These are phyloP conservation scores for Phytophthora sp. DNA, from an alignment of 352 stramenopile genomes.

Conservation along the genomic window DNA sequence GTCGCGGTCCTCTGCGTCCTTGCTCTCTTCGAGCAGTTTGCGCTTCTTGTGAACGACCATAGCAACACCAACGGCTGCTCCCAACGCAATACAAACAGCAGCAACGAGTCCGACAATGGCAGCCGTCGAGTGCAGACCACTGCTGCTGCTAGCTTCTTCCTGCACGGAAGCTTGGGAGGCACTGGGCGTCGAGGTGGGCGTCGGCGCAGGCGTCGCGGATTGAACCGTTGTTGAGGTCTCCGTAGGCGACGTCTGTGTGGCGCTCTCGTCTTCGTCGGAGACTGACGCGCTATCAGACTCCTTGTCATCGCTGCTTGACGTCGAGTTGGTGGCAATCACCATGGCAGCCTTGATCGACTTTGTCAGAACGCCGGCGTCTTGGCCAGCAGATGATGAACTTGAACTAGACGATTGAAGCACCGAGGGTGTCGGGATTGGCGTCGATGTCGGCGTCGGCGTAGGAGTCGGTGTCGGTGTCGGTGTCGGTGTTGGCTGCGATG, in stretches of 20 bases:
- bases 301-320: not conserved
- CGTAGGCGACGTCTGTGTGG: not conserved
- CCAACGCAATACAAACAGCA: conserved; percentile 21
- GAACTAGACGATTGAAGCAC: conserved; percentile 6
- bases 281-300: not conserved
- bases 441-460: not conserved
- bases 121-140: conserved; percentile 12
- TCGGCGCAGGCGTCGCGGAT: conserved; percentile 4
- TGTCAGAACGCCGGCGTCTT: not conserved
- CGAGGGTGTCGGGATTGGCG: not conserved
- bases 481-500: conserved; percentile 1
- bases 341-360: not conserved
- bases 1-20: conserved; percentile 16
- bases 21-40: conserved; percentile 29
- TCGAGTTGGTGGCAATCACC: not conserved
- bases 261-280: conserved; percentile 1
- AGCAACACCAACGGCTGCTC: conserved; percentile 10
- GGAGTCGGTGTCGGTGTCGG: not conserved
- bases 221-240: conserved; percentile 1
- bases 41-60: conserved; percentile 28
- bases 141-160: conserved; percentile 18
- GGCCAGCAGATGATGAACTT: not conserved
- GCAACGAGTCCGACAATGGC: conserved; percentile 23
- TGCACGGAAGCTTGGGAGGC: conserved; percentile 21
- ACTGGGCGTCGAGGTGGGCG: conserved; percentile 4